These are phyloP conservation scores for Sporothrix schenckii DNA, from an alignment of 2,329 filamentous ascomycete genomes.

Conservation along the genomic window DNA sequence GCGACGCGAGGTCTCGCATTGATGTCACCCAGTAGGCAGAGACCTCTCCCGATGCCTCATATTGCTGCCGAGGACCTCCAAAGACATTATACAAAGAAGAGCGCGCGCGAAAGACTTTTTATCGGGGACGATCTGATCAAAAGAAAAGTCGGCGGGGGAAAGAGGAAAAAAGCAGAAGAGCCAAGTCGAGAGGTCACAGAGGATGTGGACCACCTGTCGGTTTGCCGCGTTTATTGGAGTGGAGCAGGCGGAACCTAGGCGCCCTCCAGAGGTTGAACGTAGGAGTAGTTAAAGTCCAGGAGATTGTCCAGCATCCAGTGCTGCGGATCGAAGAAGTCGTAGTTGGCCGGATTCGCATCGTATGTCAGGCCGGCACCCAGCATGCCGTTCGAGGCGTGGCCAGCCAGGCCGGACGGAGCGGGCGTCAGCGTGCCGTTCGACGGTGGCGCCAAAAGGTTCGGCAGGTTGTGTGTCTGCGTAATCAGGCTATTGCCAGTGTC, in stretches of 20 bases:
- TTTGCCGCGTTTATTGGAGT: neutral
- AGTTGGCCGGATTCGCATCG: slow-evolving; percentile 57
- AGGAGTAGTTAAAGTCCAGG: slow-evolving; percentile 73
- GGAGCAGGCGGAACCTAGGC: slow-evolving; percentile 38
- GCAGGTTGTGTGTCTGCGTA: slow-evolving; percentile 48
- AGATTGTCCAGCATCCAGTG: slow-evolving; percentile 92
- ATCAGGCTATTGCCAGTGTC: slow-evolving; percentile 64
- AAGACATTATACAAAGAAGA: slow-evolving; percentile 7
- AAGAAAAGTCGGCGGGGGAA: neutral
- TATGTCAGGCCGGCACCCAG: slow-evolving; percentile 60
- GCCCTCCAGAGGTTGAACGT: slow-evolving; percentile 58
- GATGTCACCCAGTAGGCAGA: neutral
- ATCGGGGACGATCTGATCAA: slow-evolving; percentile 18
- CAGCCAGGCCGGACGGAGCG: slow-evolving; percentile 50
- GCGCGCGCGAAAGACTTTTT: slow-evolving; percentile 13
- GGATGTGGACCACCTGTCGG: neutral
- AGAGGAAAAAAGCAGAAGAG: neutral
- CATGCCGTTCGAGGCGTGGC: slow-evolving; percentile 49
- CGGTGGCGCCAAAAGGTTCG: slow-evolving; percentile 52
- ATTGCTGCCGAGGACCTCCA: neutral
- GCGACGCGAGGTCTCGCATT: slow-evolving; percentile 4
- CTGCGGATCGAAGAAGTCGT: slow-evolving; percentile 88
- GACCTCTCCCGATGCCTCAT: neutral
- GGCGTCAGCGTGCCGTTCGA: slow-evolving; percentile 59
- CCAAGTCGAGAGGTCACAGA: neutral